A percentile compares a stretch with the other conserved stretches of the same genome.
Evolutionary conservation across 1,284 basidiomycete genomes (phyloP).

Genomic region (Bjerkandera adusta): DNA sequence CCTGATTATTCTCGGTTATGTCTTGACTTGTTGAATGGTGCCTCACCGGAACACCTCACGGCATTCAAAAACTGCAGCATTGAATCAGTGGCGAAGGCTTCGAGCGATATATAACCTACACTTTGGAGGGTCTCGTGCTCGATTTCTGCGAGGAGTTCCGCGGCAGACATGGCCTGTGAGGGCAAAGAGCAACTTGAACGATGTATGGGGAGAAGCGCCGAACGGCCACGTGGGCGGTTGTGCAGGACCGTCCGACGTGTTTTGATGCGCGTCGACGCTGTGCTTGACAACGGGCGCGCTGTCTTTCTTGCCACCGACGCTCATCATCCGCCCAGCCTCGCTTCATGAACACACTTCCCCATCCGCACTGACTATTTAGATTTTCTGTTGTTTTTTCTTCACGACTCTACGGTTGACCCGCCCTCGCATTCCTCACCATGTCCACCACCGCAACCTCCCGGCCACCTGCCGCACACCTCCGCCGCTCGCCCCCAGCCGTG

Average conservation of each 20-base stretch:
- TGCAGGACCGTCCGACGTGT: no score
- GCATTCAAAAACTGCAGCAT: slow-evolving; percentile 8
- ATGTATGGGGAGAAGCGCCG: background rate
- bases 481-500: slow-evolving; percentile 31
- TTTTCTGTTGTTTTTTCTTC: slow-evolving; percentile 1
- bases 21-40: background rate
- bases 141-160: slow-evolving; percentile 22
- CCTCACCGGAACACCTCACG: slow-evolving; percentile 5
- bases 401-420: slow-evolving; percentile 17
- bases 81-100: background rate
- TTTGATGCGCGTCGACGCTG: slow-evolving; percentile 15
- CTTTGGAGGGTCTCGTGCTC: slow-evolving; percentile 45
- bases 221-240: slow-evolving; percentile 1
- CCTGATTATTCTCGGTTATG: background rate
- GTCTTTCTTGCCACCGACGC: background rate
- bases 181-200: background rate
- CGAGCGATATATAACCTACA: slow-evolving; percentile 29
- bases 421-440: slow-evolving; percentile 22
- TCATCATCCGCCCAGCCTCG: background rate
- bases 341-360: slow-evolving; percentile 4
- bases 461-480: slow-evolving; percentile 41
- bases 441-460: slow-evolving; percentile 35
- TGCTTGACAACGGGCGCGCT: slow-evolving; percentile 18
- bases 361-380: slow-evolving; percentile 3
- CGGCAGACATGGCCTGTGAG: background rate